Evolutionary conservation across 2,329 filamentous ascomycete species (phyloP).

Genomic region (Exophiala spinifera): DNA sequence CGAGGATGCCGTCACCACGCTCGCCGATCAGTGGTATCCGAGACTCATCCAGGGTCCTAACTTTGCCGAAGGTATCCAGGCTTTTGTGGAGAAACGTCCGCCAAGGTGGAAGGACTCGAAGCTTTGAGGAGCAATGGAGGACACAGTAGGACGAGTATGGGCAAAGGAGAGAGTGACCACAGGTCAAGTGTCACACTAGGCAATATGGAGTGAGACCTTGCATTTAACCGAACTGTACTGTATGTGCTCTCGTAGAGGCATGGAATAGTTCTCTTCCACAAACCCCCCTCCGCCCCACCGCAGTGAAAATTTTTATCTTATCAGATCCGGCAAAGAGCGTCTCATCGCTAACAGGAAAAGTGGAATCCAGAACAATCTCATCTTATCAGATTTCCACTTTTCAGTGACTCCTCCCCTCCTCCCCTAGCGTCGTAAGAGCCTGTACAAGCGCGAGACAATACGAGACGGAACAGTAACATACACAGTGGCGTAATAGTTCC

Average conservation of each 20-base stretch:
- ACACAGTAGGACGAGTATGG: not conserved
- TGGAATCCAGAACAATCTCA: conserved; percentile 1
- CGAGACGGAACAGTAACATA: too few species aligned
- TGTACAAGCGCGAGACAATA: too few species aligned
- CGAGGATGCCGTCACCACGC: conserved; percentile 56
- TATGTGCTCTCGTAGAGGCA: too few species aligned
- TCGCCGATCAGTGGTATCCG: conserved; percentile 58
- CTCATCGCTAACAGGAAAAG: not conserved
- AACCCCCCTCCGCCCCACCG: not conserved
- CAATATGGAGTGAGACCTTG: not conserved
- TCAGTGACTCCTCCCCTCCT: too few species aligned
- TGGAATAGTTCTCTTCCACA: too few species aligned
- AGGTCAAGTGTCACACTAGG: conserved; percentile 6
- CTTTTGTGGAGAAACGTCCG: conserved; percentile 73
- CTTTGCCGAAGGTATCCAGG: conserved; percentile 68
- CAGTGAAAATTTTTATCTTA: conserved; percentile 4
- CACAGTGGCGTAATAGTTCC: too few species aligned
- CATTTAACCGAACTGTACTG: too few species aligned
- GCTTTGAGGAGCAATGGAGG: too few species aligned
- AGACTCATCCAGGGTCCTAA: conserved; percentile 52
- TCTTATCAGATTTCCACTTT: conserved; percentile 6
- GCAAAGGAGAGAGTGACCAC: conserved; percentile 32
- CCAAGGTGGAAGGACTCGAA: conserved; percentile 59
- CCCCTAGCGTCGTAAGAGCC: too few species aligned
- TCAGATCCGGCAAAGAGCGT: conserved; percentile 2